Conservation (phyloP, 1,139 yeast species). For the Neolecta irregularis region DNA sequence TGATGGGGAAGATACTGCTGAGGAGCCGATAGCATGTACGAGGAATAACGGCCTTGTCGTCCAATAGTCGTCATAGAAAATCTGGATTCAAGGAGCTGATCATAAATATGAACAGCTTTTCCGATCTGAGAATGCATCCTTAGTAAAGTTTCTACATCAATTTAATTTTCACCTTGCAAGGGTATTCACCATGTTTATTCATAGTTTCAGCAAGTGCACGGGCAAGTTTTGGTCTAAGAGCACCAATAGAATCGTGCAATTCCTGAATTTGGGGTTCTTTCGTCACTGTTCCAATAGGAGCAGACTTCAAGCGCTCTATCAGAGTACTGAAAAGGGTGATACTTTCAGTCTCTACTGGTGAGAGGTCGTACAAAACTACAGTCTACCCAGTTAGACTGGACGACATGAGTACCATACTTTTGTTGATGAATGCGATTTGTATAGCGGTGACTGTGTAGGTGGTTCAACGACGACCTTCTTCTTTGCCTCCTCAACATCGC, state of each 20-base stretch:
- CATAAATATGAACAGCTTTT: conserved; percentile 65
- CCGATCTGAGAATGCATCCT: conserved; percentile 73
- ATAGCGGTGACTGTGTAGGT: conserved; percentile 3
- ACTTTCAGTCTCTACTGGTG: conserved; percentile 49
- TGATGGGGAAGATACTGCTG: no score
- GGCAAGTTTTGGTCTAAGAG: conserved; percentile 62
- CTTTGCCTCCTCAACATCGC: no score
- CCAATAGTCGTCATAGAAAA: no score
- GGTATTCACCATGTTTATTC: conserved; percentile 44
- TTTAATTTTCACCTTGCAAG: neutral
- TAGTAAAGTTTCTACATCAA: conserved; percentile 27
- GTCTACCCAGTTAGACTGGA: conserved; percentile 15
- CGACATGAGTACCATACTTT: conserved; percentile 9
- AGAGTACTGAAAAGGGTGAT: conserved; percentile 54
- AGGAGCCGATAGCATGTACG: no score
- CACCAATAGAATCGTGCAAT: conserved; percentile 47
- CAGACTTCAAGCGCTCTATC: conserved; percentile 40
- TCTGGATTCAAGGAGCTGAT: conserved; percentile 58
- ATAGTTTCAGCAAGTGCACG: conserved; percentile 47
- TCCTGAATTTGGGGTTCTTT: conserved; percentile 49
- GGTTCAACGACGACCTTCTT: no score
- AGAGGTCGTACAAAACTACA: conserved; percentile 25
- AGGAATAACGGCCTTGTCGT: no score
- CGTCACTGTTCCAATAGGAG: conserved; percentile 36
- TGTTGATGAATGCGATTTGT: conserved; percentile 7